These are phyloP conservation scores for Corchorus capsularis DNA, from an alignment of 345 rosid genomes.

Conservation along the genomic window DNA sequence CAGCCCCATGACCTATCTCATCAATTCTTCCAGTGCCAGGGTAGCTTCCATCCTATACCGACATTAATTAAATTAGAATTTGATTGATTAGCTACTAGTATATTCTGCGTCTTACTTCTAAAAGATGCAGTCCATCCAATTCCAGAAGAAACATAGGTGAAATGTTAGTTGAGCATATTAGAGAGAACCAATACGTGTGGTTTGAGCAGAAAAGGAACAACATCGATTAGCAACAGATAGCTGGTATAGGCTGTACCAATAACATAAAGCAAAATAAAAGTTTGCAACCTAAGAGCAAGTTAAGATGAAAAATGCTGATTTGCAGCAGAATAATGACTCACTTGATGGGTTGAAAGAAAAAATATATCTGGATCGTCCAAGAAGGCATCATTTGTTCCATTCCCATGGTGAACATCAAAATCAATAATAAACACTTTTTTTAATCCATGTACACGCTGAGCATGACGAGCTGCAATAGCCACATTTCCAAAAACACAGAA, in stretches of 20 bases:
- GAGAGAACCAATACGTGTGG: neutral
- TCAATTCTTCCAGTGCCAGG: constrained; percentile 87
- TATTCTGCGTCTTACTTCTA: neutral
- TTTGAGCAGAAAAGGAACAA: constrained; percentile 4
- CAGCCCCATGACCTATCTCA: constrained; percentile 76
- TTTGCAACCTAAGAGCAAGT: neutral
- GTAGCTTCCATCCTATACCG: constrained; percentile 80
- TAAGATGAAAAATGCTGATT: neutral
- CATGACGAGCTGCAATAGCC: constrained; percentile 94
- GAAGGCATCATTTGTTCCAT: constrained; percentile 91
- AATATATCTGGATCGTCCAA: constrained; percentile 84
- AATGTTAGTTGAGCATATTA: neutral
- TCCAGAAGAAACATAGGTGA: neutral
- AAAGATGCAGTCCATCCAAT: neutral
- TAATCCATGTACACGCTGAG: constrained; percentile 68
- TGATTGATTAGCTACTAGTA: neutral
- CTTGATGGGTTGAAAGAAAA: constrained; percentile 96
- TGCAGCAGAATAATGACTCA: constrained; percentile 22
- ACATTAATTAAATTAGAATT: neutral
- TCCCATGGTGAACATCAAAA: constrained; percentile 98
- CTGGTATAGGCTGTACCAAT: neutral
- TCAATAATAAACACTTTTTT: constrained; percentile 79
- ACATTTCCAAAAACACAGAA: constrained; percentile 94
- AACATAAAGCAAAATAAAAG: neutral
- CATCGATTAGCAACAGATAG: neutral